A percentile compares a stretch with the other conserved stretches of the same genome.
These are phyloP conservation scores for Trichoderma reesei DNA, from an alignment of 495 filamentous ascomycete genomes.

Conservation along the genomic window DNA sequence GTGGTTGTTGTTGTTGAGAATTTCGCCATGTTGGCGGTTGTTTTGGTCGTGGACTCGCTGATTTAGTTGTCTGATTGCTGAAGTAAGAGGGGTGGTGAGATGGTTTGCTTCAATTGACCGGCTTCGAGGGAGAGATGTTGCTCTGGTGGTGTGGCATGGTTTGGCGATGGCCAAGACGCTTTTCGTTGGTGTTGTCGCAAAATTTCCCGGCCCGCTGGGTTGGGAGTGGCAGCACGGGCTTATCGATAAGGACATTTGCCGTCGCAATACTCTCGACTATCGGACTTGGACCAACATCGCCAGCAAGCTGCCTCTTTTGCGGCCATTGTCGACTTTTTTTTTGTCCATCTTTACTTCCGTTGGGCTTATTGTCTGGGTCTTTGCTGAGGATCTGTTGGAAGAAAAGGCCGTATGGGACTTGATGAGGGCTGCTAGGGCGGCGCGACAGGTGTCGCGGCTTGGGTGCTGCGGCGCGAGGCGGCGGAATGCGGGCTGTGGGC, in stretches of 20 bases:
- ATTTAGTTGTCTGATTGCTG: neutral
- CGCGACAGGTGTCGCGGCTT: conserved; percentile 3
- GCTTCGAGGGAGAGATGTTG: neutral
- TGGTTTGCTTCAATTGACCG: neutral
- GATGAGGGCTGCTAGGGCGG: conserved; percentile 4
- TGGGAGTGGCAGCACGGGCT: neutral
- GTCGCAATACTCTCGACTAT: too few species aligned
- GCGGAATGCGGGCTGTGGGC: neutral
- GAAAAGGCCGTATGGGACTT: neutral
- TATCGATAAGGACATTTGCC: neutral
- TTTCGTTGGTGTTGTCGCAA: neutral
- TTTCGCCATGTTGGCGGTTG: conserved; percentile 21
- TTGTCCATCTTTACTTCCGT: neutral
- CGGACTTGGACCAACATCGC: too few species aligned
- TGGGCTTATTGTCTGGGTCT: neutral
- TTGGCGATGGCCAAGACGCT: conserved; percentile 16
- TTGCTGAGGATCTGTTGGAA: neutral
- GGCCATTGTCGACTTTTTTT: too few species aligned
- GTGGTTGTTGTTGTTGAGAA: conserved; percentile 17
- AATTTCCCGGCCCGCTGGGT: conserved; percentile 6
- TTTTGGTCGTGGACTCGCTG: neutral
- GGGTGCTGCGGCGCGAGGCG: neutral
- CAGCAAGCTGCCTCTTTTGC: neutral
- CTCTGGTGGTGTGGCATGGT: conserved; percentile 11
- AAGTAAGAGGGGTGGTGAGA: neutral